These are phyloP conservation scores for Teratosphaeria destructans DNA, from an alignment of 2,329 filamentous ascomycete species.

Conservation along the genomic window DNA sequence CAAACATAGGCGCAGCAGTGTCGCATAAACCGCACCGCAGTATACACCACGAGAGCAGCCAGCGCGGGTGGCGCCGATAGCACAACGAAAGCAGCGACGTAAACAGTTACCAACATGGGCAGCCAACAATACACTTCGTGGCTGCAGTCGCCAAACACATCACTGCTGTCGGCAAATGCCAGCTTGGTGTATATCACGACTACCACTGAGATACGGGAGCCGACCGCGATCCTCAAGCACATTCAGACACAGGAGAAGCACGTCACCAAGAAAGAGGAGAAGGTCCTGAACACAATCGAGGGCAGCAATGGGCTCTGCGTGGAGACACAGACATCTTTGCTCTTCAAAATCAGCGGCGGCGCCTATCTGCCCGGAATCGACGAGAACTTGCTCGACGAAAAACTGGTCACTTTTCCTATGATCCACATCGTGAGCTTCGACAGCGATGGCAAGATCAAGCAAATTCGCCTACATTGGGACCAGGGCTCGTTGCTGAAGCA, in stretches of 20 bases:
- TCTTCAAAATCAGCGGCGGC: slow-evolving; percentile 73
- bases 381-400: slow-evolving; percentile 86
- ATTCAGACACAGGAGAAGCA: slow-evolving; percentile 59
- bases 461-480: slow-evolving; percentile 90
- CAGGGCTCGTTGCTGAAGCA: slow-evolving; percentile 88
- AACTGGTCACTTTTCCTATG: slow-evolving; percentile 66
- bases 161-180: slow-evolving; percentile 35
- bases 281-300: slow-evolving; percentile 64
- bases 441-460: slow-evolving; percentile 62
- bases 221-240: slow-evolving; percentile 74
- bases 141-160: slow-evolving; percentile 33
- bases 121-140: slow-evolving; percentile 34
- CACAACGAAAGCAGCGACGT: not conserved
- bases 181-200: slow-evolving; percentile 77
- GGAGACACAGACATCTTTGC: slow-evolving; percentile 72
- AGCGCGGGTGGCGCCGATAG: not conserved
- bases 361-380: slow-evolving; percentile 81
- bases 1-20: not conserved
- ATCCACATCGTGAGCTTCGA: slow-evolving; percentile 90
- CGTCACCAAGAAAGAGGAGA: slow-evolving; percentile 74
- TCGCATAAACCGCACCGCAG: not conserved
- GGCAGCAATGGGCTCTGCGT: slow-evolving; percentile 57
- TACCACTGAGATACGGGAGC: slow-evolving; percentile 59
- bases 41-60: not conserved
- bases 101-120: slow-evolving; percentile 23